Conservation (phyloP, 2,329 filamentous ascomycete genomes). For the Aspergillus unguis region DNA sequence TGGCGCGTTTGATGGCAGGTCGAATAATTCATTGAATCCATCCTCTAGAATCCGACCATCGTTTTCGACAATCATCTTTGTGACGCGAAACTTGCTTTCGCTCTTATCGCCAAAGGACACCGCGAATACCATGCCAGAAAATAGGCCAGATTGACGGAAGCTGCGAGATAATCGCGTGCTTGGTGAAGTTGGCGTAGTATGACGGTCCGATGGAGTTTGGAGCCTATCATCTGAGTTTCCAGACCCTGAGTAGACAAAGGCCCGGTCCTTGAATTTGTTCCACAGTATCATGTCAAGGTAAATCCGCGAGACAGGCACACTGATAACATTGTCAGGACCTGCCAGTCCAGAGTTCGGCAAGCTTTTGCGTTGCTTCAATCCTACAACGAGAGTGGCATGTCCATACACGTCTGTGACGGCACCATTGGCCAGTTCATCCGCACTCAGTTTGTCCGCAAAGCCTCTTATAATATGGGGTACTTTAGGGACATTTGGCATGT, state of each 20-base stretch:
- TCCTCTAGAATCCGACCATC: conserved; percentile 69
- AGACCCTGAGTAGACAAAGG: conserved; percentile 30
- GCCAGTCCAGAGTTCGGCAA: conserved; percentile 32
- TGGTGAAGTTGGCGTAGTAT: conserved; percentile 47
- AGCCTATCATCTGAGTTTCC: conserved; percentile 20
- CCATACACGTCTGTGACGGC: conserved; percentile 44
- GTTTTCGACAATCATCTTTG: conserved; percentile 62
- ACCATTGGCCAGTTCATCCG: conserved; percentile 24
- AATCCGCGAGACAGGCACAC: conserved; percentile 43
- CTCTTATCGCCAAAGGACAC: conserved; percentile 66
- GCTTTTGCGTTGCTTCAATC: conserved; percentile 43
- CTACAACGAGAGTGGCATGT: conserved; percentile 39
- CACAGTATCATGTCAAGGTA: conserved; percentile 48
- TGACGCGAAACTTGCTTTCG: conserved; percentile 56
- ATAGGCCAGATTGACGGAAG: conserved; percentile 49
- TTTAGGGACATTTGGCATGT: conserved; percentile 42
- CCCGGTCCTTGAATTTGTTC: conserved; percentile 43
- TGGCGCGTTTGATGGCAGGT: conserved; percentile 37
- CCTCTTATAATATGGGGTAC: conserved; percentile 43
- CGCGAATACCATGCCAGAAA: conserved; percentile 82
- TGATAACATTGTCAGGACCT: conserved; percentile 32
- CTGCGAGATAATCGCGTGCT: conserved; percentile 48
- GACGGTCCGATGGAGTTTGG: conserved; percentile 38
- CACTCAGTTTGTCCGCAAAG: conserved; percentile 36
- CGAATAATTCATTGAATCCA: conserved; percentile 81